Evolutionary conservation across 2,329 filamentous ascomycete species (phyloP).

Genomic region (Pseudogymnoascus sp.): DNA sequence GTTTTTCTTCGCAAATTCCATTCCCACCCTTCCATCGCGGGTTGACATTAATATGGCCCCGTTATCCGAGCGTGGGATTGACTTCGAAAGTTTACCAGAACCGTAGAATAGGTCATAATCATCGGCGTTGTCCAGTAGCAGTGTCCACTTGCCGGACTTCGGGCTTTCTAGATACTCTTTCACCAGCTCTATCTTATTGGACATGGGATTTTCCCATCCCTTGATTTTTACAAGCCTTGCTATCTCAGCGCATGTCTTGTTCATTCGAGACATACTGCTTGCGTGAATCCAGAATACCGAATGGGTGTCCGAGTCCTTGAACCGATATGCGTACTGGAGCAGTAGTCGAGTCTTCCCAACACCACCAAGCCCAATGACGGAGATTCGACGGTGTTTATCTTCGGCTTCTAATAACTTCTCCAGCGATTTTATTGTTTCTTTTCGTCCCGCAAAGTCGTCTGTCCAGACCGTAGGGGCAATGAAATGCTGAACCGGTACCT

Average conservation of each 20-base stretch:
- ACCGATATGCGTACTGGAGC: slow-evolving; percentile 35
- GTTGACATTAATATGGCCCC: slow-evolving; percentile 30
- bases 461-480: not conserved
- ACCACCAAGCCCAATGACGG: slow-evolving; percentile 33
- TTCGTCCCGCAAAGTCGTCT: not conserved
- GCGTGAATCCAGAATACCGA: slow-evolving; percentile 40
- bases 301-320: slow-evolving; percentile 28
- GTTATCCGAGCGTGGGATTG: slow-evolving; percentile 27
- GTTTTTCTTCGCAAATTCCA: slow-evolving; percentile 11
- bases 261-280: slow-evolving; percentile 31
- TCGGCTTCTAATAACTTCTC: not conserved
- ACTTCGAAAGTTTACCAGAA: slow-evolving; percentile 18
- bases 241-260: slow-evolving; percentile 33
- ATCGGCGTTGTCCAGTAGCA: slow-evolving; percentile 39
- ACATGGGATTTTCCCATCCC: slow-evolving; percentile 16
- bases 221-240: slow-evolving; percentile 26
- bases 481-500: not conserved
- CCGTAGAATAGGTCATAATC: slow-evolving; percentile 29
- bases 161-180: slow-evolving; percentile 16
- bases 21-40: slow-evolving; percentile 13
- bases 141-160: slow-evolving; percentile 29
- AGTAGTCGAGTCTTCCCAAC: slow-evolving; percentile 36
- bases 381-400: slow-evolving; percentile 13
- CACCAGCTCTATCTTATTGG: slow-evolving; percentile 14
- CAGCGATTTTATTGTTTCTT: not conserved